Evolutionary conservation across 2,329 filamentous ascomycete species (phyloP).

Genomic region (Massarina eburnea): DNA sequence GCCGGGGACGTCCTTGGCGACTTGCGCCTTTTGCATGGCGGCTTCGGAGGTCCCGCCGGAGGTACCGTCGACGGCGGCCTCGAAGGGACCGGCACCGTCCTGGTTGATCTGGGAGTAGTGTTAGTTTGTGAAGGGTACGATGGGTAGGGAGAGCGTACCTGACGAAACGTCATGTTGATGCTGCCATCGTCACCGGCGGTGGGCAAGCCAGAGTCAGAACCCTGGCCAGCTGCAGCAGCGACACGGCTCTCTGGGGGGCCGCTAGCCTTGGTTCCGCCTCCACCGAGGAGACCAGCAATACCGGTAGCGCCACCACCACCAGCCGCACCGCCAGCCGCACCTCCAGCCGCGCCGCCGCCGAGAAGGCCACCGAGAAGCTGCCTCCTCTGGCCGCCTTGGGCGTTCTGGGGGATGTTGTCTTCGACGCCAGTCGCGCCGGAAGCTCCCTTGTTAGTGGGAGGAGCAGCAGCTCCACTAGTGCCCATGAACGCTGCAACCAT

Average conservation of each 20-base stretch:
- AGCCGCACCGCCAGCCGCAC: slow-evolving; percentile 5
- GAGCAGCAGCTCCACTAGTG: slow-evolving; percentile 21
- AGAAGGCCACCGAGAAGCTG: slow-evolving; percentile 37
- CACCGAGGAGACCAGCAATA: slow-evolving; percentile 33
- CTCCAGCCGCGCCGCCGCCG: slow-evolving; percentile 33
- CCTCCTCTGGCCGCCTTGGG: slow-evolving; percentile 24
- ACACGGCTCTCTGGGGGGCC: slow-evolving; percentile 57
- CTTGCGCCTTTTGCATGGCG: slow-evolving; percentile 62
- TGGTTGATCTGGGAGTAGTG: slow-evolving; percentile 57
- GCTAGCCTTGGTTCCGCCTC: slow-evolving; percentile 50
- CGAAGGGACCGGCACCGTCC: slow-evolving; percentile 67
- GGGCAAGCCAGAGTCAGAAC: slow-evolving; percentile 58
- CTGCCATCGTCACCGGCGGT: slow-evolving; percentile 63
- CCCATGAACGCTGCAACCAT: slow-evolving; percentile 65
- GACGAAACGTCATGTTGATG: slow-evolving; percentile 65
- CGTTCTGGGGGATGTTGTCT: slow-evolving; percentile 28
- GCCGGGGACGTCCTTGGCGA: slow-evolving; percentile 64
- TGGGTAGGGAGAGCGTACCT: slow-evolving; percentile 35
- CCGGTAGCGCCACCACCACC: slow-evolving; percentile 29
- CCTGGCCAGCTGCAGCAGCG: slow-evolving; percentile 56
- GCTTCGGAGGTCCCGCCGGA: slow-evolving; percentile 62
- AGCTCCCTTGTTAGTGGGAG: slow-evolving; percentile 34
- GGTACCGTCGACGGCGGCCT: slow-evolving; percentile 62
- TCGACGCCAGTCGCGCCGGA: slow-evolving; percentile 35
- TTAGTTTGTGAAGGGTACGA: slow-evolving; percentile 5